These are phyloP conservation scores for Trichoderma koningiopsis DNA, from an alignment of 2,329 filamentous ascomycete species.

Conservation along the genomic window DNA sequence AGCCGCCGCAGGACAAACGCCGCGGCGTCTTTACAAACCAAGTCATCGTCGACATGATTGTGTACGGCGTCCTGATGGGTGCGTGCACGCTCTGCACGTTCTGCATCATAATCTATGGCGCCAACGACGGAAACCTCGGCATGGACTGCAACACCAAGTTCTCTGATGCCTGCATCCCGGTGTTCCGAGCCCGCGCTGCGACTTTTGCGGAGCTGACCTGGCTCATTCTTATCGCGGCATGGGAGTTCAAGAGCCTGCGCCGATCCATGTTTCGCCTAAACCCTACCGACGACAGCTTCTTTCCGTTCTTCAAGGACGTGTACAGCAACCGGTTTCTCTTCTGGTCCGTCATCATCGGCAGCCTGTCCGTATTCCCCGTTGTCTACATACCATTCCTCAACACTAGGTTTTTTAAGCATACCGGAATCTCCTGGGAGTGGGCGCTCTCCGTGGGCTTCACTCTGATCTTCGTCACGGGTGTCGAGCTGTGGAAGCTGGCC, in stretches of 20 bases:
- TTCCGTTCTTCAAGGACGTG: slow-evolving; percentile 63
- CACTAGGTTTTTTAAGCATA: slow-evolving; percentile 71
- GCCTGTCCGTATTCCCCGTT: slow-evolving; percentile 64
- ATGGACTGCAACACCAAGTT: slow-evolving; percentile 63
- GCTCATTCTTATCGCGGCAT: slow-evolving; percentile 72
- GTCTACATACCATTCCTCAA: slow-evolving; percentile 76
- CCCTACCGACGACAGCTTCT: slow-evolving; percentile 51
- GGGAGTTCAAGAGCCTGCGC: slow-evolving; percentile 75
- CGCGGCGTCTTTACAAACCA: slow-evolving; percentile 76
- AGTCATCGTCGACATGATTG: slow-evolving; percentile 75
- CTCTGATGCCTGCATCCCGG: slow-evolving; percentile 57
- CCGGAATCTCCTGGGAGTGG: slow-evolving; percentile 75
- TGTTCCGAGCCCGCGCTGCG: slow-evolving; percentile 71
- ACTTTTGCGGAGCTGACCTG: slow-evolving; percentile 75
- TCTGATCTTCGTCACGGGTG: slow-evolving; percentile 64
- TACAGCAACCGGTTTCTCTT: slow-evolving; percentile 72
- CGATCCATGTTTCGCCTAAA: slow-evolving; percentile 71
- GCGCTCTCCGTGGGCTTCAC: slow-evolving; percentile 65
- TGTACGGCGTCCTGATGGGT: slow-evolving; percentile 79
- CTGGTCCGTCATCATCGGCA: slow-evolving; percentile 64
- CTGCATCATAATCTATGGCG: slow-evolving; percentile 63
- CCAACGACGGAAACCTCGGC: slow-evolving; percentile 58
- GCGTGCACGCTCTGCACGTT: slow-evolving; percentile 67
- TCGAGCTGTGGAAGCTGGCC: slow-evolving; percentile 71
- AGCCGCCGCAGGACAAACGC: slow-evolving; percentile 71